Percentiles rank a stretch among this genome's conserved stretches.
Evolutionary conservation across 1,139 yeast genomes (phyloP).

Genomic region (Yamadazyma dushanensis): DNA sequence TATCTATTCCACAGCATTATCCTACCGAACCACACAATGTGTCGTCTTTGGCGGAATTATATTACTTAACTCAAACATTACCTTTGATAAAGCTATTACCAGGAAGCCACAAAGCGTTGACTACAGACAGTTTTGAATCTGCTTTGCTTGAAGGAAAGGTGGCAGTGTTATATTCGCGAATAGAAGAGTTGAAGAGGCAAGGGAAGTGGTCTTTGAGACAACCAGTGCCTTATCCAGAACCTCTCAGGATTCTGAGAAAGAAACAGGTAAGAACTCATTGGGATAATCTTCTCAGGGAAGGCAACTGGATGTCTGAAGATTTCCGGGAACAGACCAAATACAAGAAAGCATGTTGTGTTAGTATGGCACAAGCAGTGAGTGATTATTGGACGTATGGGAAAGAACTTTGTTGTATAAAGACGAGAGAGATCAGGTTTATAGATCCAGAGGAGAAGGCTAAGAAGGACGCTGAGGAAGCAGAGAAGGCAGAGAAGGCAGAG

Average conservation of each 20-base stretch:
- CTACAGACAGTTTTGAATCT: slow-evolving; percentile 82
- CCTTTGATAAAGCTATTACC: slow-evolving; percentile 82
- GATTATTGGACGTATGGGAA: slow-evolving; percentile 78
- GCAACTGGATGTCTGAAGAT: slow-evolving; percentile 82
- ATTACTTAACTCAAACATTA: slow-evolving; percentile 82
- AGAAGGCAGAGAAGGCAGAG: slow-evolving; percentile 8
- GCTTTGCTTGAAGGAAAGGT: slow-evolving; percentile 91
- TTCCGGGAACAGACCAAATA: slow-evolving; percentile 69
- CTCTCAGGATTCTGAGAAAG: slow-evolving; percentile 42
- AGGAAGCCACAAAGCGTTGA: slow-evolving; percentile 79
- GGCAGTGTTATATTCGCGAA: slow-evolving; percentile 87
- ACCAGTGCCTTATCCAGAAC: slow-evolving; percentile 71
- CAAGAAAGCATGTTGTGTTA: slow-evolving; percentile 68
- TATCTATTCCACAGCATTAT: slow-evolving; percentile 45
- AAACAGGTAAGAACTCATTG: slow-evolving; percentile 51
- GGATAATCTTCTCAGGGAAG: slow-evolving; percentile 77
- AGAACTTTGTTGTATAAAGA: slow-evolving; percentile 60
- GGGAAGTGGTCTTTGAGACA: slow-evolving; percentile 93
- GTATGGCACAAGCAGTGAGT: slow-evolving; percentile 66
- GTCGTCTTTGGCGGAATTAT: slow-evolving; percentile 79
- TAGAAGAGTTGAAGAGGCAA: slow-evolving; percentile 85
- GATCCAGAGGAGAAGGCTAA: slow-evolving; percentile 9
- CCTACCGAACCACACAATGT: slow-evolving; percentile 44
- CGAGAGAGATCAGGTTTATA: slow-evolving; percentile 18
- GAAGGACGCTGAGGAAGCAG: slow-evolving; percentile 3